These are phyloP conservation scores for Xylaria sp. DNA, from an alignment of 2,329 filamentous ascomycete species.

Conservation along the genomic window DNA sequence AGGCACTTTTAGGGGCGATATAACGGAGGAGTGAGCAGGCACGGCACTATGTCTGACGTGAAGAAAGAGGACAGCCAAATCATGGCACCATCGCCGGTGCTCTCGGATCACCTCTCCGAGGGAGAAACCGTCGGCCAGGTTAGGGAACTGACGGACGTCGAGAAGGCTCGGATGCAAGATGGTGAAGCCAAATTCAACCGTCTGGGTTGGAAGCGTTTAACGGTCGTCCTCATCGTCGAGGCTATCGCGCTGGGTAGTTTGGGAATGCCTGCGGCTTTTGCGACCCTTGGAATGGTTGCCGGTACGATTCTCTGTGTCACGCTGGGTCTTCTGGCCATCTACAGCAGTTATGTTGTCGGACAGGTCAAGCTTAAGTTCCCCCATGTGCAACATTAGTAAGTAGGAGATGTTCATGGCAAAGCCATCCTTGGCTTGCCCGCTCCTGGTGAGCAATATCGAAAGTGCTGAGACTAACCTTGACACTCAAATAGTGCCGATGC, in stretches of 20 bases:
- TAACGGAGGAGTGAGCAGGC: conserved; percentile 15
- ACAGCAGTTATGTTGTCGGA: conserved; percentile 60
- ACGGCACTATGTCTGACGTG: conserved; percentile 23
- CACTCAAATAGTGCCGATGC: conserved; percentile 60
- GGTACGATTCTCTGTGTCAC: conserved; percentile 57
- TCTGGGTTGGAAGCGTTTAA: conserved; percentile 67
- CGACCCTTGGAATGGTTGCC: conserved; percentile 65
- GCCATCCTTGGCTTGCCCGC: neutral
- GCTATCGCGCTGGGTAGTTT: conserved; percentile 66
- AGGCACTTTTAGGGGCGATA: neutral
- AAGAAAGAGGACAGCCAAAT: conserved; percentile 41
- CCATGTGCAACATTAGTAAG: conserved; percentile 49
- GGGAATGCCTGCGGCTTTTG: conserved; percentile 63
- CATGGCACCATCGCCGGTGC: conserved; percentile 27
- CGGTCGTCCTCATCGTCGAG: conserved; percentile 66
- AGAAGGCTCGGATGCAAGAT: conserved; percentile 59
- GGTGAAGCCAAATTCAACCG: conserved; percentile 63
- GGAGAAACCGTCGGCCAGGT: conserved; percentile 49
- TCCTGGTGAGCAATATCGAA: neutral
- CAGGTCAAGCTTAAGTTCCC: conserved; percentile 53
- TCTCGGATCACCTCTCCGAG: conserved; percentile 34
- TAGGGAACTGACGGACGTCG: conserved; percentile 55
- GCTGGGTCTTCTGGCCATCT: conserved; percentile 60
- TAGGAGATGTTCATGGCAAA: neutral
- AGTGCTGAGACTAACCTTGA: conserved; percentile 22